Base-by-base conservation (phyloP, 2,329 filamentous ascomycete genomes). In the Cryoendolithus antarcticus region DNA sequence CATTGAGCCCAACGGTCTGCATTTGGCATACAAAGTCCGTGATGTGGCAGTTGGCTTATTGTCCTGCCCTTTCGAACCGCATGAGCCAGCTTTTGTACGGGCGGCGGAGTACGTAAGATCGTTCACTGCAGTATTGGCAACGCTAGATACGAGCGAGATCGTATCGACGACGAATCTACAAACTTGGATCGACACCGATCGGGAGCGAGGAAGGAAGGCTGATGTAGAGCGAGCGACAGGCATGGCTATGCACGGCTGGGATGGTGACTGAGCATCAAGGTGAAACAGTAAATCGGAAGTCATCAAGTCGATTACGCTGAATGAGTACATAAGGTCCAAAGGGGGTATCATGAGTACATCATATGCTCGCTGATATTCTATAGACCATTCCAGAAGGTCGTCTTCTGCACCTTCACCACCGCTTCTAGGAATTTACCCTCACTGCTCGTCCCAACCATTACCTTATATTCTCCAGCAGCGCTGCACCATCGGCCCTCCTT, bases 381-480 rank as follows among this genome's bases (percentile, higher is more conserved):
- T 6, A 41, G 21, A 9, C 39, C 39, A 24, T 37, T 41, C 39
- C 39, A 41, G 12, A 12, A 41, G 9, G 6, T 41, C 21, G 39
- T 41, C 21, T 41, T 41, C 30, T 41, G 39, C 2, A 37, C 30
- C 12, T 35, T 41, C 6, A 41, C 24, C 1, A 27, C 27, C 4
- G 34, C 37, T 7, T 41, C 39, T n/a, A 41, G 34, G 21, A 41
- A 41, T 9, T 41, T 31, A 3, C 39, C 39, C 10, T 5, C 34
- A 27, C 39, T 41, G 34, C 39, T 41, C 9, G 39, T 41, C 9
- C 39, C 70, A 2, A 83, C 71, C 40, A 77, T 58, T 9, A 84
- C 66, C 41, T 71, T 70, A 54, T 84, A 85, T 35, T 64, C 63
- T 19, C 80, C 82, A 53, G 69, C 69, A 61, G 82, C 79, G 1